Percentiles rank a stretch among this genome's conserved stretches.
Evolutionary conservation across 441 rosid species (phyloP).

Genomic region (Kokia cookei): DNA sequence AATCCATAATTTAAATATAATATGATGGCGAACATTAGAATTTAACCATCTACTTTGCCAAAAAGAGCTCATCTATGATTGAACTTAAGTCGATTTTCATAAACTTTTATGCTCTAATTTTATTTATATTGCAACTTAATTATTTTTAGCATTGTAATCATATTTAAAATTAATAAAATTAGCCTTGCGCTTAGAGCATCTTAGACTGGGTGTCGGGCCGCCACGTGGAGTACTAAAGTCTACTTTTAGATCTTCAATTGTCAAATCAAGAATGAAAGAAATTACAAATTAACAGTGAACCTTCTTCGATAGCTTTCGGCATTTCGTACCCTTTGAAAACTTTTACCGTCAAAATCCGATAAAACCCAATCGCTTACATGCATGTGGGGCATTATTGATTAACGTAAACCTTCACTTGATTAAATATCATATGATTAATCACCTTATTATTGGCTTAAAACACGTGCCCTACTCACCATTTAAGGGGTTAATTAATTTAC

Average conservation of each 20-base stretch:
- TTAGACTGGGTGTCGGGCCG: background rate
- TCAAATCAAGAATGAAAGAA: background rate
- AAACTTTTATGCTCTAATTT: too few relatives aligned
- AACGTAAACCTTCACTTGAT: background rate
- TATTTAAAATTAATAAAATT: background rate
- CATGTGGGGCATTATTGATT: background rate
- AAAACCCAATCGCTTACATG: background rate
- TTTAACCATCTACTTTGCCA: too few relatives aligned
- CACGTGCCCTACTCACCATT: constrained; percentile 10
- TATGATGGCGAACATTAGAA: too few relatives aligned
- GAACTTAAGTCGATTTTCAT: too few relatives aligned
- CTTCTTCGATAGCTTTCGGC: background rate
- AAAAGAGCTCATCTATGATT: too few relatives aligned
- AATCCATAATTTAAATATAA: too few relatives aligned
- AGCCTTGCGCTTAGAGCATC: background rate
- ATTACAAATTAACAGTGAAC: background rate
- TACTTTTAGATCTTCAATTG: background rate
- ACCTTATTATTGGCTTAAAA: background rate
- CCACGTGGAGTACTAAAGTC: background rate
- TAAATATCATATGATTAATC: background rate
- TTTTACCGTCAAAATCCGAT: background rate
- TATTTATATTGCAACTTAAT: too few relatives aligned
- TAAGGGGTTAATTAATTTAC: background rate
- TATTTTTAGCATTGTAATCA: too few relatives aligned
- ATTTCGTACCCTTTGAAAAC: background rate